These are phyloP conservation scores for Calamus simplicifolius DNA, from an alignment of 176 grass and related monocot genomes.

Conservation along the genomic window DNA sequence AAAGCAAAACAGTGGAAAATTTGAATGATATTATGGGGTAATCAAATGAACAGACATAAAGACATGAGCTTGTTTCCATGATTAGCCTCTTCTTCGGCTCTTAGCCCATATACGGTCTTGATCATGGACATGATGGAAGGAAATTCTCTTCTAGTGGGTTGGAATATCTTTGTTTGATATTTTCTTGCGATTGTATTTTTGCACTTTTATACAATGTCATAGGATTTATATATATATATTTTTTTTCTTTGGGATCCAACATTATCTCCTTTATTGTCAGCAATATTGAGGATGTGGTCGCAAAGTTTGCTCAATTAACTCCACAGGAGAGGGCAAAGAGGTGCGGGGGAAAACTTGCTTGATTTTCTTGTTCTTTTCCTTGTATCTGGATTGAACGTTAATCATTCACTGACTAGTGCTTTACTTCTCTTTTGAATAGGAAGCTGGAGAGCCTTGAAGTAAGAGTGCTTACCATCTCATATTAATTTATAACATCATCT, in stretches of 20 bases:
- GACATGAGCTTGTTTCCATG: too few species aligned
- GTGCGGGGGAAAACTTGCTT: slow-evolving; percentile 1
- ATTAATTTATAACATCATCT: not conserved
- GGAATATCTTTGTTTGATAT: too few species aligned
- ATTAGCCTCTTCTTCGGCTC: too few species aligned
- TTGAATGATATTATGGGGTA: too few species aligned
- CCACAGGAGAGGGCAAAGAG: slow-evolving; percentile 45
- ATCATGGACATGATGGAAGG: too few species aligned
- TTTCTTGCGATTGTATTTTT: not conserved
- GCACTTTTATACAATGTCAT: not conserved
- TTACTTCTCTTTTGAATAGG: slow-evolving; percentile 14
- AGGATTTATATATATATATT: not conserved
- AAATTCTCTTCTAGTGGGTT: too few species aligned
- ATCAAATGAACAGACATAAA: too few species aligned
- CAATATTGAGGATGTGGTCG: slow-evolving; percentile 29
- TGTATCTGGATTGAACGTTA: not conserved
- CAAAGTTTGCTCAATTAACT: slow-evolving; percentile 23
- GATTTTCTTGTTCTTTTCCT: slow-evolving; percentile 1
- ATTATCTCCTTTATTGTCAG: slow-evolving; percentile 3
- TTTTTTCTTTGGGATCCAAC: not conserved
- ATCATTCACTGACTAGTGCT: not conserved
- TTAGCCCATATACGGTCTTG: too few species aligned
- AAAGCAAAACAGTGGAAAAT: too few species aligned
- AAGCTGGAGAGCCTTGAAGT: slow-evolving; percentile 40
- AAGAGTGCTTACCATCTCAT: slow-evolving; percentile 6